Percentiles rank a stretch among this genome's conserved stretches.
phyloP scores from a whole-genome alignment of 176 grass and related monocot species.

The Bolboschoenus planiculmis region DNA sequence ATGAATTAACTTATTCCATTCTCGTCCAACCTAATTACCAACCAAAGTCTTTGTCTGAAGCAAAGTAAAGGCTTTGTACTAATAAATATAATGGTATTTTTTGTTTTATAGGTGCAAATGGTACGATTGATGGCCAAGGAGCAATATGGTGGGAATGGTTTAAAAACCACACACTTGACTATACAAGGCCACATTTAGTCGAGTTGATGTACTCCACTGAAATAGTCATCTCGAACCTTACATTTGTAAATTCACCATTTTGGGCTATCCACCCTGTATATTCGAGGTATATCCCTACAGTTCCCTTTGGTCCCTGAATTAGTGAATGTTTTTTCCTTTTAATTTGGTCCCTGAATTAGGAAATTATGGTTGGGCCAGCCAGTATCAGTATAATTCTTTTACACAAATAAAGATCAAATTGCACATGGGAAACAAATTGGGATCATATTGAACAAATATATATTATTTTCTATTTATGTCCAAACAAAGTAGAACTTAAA shows the following conservation, averaged over 20 bases:
- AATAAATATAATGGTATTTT: conserved; percentile 4
- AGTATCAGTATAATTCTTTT: neutral
- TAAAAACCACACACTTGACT: conserved; percentile 52
- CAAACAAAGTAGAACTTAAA: neutral
- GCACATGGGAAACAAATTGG: neutral
- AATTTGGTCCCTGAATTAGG: neutral
- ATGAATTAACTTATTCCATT: neutral
- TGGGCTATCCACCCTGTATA: conserved; percentile 98
- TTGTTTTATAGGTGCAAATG: conserved; percentile 59
- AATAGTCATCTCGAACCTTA: conserved; percentile 90
- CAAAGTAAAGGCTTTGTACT: neutral
- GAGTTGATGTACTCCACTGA: conserved; percentile 79
- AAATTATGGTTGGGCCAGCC: neutral
- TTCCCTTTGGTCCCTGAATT: conserved; percentile 13
- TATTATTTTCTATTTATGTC: neutral
- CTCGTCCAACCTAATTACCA: neutral
- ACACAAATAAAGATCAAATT: neutral
- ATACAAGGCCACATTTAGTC: conserved; percentile 83
- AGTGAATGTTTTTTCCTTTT: neutral
- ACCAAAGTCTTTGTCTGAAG: neutral
- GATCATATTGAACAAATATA: neutral
- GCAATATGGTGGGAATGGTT: conserved; percentile 85
- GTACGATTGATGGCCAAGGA: conserved; percentile 93
- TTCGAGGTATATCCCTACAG: conserved; percentile 59
- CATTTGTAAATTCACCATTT: conserved; percentile 81